Percentiles rank a stretch among this genome's conserved stretches.
Evolutionary conservation across 148 eudicot genomes (phyloP).

Genomic region (Persicaria maculosa): DNA sequence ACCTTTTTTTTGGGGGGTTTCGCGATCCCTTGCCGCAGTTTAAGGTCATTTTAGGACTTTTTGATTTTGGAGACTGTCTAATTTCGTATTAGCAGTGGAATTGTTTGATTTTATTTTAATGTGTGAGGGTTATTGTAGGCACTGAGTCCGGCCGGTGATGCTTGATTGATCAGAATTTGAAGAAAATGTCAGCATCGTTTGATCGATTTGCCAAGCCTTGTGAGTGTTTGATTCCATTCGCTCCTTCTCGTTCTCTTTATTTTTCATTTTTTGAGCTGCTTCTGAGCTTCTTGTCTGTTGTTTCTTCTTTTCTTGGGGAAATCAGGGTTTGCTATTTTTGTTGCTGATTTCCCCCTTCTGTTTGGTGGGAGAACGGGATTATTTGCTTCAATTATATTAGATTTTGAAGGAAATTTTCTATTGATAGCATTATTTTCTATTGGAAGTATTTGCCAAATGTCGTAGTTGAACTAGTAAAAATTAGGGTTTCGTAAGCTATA

Average conservation of each 20-base stretch:
- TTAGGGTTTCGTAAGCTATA: background rate
- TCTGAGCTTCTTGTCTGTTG: background rate
- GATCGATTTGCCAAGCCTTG: constrained; percentile 15
- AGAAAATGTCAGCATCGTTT: constrained; percentile 1
- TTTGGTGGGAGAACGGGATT: background rate
- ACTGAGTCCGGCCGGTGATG: background rate
- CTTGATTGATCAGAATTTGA: constrained; percentile 1
- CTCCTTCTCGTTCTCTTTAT: background rate
- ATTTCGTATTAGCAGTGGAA: background rate
- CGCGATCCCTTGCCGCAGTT: background rate
- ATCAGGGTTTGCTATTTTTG: background rate
- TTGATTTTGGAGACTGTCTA: background rate
- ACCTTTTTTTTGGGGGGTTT: background rate
- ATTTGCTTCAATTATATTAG: background rate
- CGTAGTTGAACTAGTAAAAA: background rate
- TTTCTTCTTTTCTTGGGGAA: background rate
- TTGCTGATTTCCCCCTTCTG: background rate
- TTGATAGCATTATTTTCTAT: background rate
- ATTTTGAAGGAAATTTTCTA: background rate
- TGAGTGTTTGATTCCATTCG: background rate
- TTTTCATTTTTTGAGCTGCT: background rate
- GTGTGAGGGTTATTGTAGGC: background rate
- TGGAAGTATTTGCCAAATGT: background rate
- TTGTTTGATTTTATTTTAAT: background rate
- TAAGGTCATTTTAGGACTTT: background rate